A percentile compares a stretch with the other conserved stretches of the same genome.
phyloP scores from a whole-genome alignment of 306 rosid species.

The Sicyos edulis region DNA sequence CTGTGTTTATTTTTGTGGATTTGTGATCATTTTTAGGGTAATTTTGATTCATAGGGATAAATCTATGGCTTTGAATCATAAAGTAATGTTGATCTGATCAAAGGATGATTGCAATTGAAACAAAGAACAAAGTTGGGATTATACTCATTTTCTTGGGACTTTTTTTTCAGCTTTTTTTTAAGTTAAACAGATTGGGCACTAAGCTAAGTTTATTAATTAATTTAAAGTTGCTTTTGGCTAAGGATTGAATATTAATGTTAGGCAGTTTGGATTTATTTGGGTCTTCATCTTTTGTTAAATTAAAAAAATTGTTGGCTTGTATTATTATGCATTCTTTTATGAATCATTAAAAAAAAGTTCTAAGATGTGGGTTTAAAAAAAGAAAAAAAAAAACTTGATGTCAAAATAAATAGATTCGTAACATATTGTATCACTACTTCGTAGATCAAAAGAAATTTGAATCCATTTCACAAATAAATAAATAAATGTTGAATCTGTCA shows the following conservation, averaged over 20 bases:
- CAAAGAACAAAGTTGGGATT: conserved; percentile 18
- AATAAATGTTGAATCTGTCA: too few relatives aligned
- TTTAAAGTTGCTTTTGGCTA: neutral
- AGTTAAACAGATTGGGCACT: neutral
- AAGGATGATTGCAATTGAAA: conserved; percentile 7
- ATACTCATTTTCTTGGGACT: neutral
- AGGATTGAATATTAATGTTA: neutral
- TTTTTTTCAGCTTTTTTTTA: neutral
- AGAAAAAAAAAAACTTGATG: too few relatives aligned
- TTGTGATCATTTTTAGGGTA: neutral
- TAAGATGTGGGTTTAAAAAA: too few relatives aligned
- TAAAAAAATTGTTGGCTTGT: neutral
- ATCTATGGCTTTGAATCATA: too few relatives aligned
- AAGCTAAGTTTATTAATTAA: conserved; percentile 1
- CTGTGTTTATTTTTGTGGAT: neutral
- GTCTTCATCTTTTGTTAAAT: neutral
- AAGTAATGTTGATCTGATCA: conserved; percentile 3
- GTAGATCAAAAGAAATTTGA: too few relatives aligned
- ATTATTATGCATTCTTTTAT: neutral
- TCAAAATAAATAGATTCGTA: too few relatives aligned
- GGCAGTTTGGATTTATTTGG: neutral
- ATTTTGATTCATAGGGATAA: neutral
- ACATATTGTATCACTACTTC: too few relatives aligned
- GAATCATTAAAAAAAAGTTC: too few relatives aligned
- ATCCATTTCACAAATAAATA: too few relatives aligned